phyloP scores from a whole-genome alignment of 495 filamentous ascomycete genomes.

The Endocarpon pusillum region DNA sequence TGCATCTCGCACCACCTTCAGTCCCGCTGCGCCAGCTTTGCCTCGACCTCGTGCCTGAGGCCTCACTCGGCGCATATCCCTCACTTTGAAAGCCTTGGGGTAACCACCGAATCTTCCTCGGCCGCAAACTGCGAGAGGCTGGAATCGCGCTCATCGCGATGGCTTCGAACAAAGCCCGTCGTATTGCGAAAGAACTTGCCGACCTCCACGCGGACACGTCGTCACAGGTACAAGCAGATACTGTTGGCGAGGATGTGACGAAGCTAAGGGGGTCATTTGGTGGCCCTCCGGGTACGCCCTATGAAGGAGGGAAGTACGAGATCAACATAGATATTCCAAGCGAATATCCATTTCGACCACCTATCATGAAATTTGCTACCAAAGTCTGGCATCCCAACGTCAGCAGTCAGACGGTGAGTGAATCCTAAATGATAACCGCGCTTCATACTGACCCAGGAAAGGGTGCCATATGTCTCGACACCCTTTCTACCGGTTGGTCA shows the following conservation, averaged over 20 bases:
- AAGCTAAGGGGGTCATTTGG: constrained; percentile 71
- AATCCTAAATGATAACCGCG: background rate
- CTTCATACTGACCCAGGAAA: constrained; percentile 15
- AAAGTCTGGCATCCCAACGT: constrained; percentile 98
- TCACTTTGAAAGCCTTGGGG: too few species aligned
- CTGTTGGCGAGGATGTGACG: constrained; percentile 54
- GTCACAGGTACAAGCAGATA: constrained; percentile 54
- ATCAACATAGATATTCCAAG: constrained; percentile 77
- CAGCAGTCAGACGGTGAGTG: constrained; percentile 77
- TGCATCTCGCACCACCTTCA: too few species aligned
- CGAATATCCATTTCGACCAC: constrained; percentile 88
- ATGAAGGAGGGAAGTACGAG: constrained; percentile 70
- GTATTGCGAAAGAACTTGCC: constrained; percentile 78
- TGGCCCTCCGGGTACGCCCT: constrained; percentile 84
- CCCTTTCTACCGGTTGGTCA: constrained; percentile 76
- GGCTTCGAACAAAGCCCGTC: constrained; percentile 61
- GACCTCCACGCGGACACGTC: constrained; percentile 67
- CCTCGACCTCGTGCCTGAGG: too few species aligned
- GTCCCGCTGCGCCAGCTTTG: too few species aligned
- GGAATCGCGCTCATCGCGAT: too few species aligned
- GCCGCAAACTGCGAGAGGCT: too few species aligned
- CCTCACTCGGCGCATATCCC: too few species aligned
- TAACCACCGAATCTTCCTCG: too few species aligned
- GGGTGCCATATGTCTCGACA: constrained; percentile 97
- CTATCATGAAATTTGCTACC: constrained; percentile 83